Evolutionary conservation across 2,329 filamentous ascomycete genomes (phyloP).

Genomic region (Ascochyta rabiei): DNA sequence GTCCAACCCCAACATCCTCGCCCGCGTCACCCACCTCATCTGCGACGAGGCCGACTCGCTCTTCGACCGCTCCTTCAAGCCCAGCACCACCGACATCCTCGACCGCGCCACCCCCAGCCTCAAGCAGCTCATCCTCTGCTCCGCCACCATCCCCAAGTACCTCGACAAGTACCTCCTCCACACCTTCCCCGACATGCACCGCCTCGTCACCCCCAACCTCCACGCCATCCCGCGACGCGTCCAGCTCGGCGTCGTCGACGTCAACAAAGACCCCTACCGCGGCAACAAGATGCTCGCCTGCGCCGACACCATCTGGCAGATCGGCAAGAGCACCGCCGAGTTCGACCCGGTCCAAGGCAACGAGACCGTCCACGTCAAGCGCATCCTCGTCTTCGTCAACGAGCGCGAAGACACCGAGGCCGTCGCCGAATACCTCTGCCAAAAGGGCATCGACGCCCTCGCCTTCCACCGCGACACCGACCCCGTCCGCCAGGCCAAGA

Average conservation of each 20-base stretch:
- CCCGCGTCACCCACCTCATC: slow-evolving; percentile 86
- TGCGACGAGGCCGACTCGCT: slow-evolving; percentile 96
- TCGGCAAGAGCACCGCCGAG: slow-evolving; percentile 73
- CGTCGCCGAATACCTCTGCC: slow-evolving; percentile 76
- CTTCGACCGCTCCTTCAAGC: slow-evolving; percentile 89
- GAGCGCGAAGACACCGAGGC: slow-evolving; percentile 88
- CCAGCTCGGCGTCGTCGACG: slow-evolving; percentile 90
- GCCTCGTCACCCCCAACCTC: slow-evolving; percentile 92
- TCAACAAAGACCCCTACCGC: slow-evolving; percentile 88
- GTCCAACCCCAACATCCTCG: slow-evolving; percentile 87
- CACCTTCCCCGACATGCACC: slow-evolving; percentile 80
- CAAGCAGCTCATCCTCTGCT: slow-evolving; percentile 88
- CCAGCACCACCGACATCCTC: slow-evolving; percentile 80
- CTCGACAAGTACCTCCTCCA: slow-evolving; percentile 84
- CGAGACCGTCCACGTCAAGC: slow-evolving; percentile 71
- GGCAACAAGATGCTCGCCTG: slow-evolving; percentile 94
- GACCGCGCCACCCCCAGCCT: slow-evolving; percentile 81
- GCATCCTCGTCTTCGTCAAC: slow-evolving; percentile 95
- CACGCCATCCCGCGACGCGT: slow-evolving; percentile 95
- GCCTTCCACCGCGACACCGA: slow-evolving; percentile 85
- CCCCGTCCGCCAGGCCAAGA: slow-evolving; percentile 76
- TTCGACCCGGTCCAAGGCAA: slow-evolving; percentile 52
- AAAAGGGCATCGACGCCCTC: slow-evolving; percentile 87
- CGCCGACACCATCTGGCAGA: slow-evolving; percentile 92
- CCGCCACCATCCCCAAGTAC: slow-evolving; percentile 90